phyloP scores from a whole-genome alignment of 805 yeast genomes.

The Vanderwaltozyma verrucispora region DNA sequence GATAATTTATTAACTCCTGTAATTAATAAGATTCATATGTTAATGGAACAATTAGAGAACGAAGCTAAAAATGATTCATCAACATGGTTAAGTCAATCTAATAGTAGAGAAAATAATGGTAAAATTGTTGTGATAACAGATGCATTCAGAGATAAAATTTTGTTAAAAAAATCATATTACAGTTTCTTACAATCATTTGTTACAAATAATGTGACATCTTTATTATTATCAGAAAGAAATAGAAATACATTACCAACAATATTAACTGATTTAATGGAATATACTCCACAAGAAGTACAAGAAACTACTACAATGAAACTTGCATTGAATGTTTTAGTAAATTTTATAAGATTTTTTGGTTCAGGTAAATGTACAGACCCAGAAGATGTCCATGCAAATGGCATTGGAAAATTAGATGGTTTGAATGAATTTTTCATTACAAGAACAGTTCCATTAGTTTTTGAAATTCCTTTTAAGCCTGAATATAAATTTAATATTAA shows the following conservation, averaged over 20 bases:
- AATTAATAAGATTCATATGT: constrained; percentile 47
- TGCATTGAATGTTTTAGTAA: constrained; percentile 57
- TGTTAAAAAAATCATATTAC: constrained; percentile 60
- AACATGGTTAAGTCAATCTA: constrained; percentile 3
- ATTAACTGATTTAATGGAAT: constrained; percentile 52
- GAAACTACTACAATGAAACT: constrained; percentile 60
- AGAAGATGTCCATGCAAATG: constrained; percentile 42
- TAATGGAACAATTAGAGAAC: constrained; percentile 33
- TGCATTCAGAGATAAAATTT: constrained; percentile 50
- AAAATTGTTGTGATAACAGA: constrained; percentile 42
- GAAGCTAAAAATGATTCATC: constrained; percentile 24
- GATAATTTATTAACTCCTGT: constrained; percentile 70
- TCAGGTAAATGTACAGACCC: constrained; percentile 56
- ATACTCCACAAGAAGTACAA: constrained; percentile 44
- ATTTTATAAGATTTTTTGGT: constrained; percentile 55
- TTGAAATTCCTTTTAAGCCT: constrained; percentile 72
- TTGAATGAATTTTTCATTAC: constrained; percentile 61
- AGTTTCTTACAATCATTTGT: constrained; percentile 59
- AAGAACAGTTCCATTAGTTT: constrained; percentile 53
- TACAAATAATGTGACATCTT: constrained; percentile 68
- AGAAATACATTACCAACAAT: constrained; percentile 48
- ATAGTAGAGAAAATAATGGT: constrained; percentile 1
- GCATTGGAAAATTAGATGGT: constrained; percentile 45
- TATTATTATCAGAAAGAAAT: constrained; percentile 63
- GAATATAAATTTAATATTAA: constrained; percentile 47